These are phyloP conservation scores for Dichomitus squalens DNA, from an alignment of 1,284 basidiomycete genomes.

Conservation along the genomic window DNA sequence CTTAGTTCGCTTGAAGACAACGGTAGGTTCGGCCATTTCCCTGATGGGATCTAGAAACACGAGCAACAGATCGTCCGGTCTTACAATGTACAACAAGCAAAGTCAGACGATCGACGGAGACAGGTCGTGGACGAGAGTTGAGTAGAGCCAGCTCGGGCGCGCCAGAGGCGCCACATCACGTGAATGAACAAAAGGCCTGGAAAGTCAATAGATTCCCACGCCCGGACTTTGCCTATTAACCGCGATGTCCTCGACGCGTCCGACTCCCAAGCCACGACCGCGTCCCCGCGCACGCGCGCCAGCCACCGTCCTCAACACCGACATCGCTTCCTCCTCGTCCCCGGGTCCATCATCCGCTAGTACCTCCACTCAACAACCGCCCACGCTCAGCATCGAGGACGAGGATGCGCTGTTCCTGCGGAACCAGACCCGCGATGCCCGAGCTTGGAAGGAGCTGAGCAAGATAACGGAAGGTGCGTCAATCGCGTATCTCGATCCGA, in stretches of 20 bases:
- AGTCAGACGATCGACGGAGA: too few species aligned
- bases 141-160: too few species aligned
- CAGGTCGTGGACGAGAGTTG: too few species aligned
- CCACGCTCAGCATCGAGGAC: conserved; percentile 38
- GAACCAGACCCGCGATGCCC: conserved; percentile 54
- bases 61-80: background rate
- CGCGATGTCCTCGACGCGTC: conserved; percentile 40
- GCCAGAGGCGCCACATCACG: conserved; percentile 20
- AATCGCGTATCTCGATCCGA: background rate
- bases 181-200: conserved; percentile 20
- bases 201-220: conserved; percentile 51
- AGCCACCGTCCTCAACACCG: conserved; percentile 13
- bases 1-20: conserved; percentile 59
- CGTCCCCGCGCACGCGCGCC: conserved; percentile 42
- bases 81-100: too few species aligned
- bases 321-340: conserved; percentile 25
- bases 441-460: conserved; percentile 60
- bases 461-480: conserved; percentile 52
- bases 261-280: conserved; percentile 56
- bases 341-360: conserved; percentile 21
- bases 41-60: too few species aligned
- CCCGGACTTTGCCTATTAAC: conserved; percentile 26
- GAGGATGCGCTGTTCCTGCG: conserved; percentile 69
- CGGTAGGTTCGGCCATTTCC: conserved; percentile 26
- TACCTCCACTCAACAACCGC: conserved; percentile 11